Base-by-base conservation (phyloP, 352 stramenopile genomes). In the Pythium plurisporium region DNA sequence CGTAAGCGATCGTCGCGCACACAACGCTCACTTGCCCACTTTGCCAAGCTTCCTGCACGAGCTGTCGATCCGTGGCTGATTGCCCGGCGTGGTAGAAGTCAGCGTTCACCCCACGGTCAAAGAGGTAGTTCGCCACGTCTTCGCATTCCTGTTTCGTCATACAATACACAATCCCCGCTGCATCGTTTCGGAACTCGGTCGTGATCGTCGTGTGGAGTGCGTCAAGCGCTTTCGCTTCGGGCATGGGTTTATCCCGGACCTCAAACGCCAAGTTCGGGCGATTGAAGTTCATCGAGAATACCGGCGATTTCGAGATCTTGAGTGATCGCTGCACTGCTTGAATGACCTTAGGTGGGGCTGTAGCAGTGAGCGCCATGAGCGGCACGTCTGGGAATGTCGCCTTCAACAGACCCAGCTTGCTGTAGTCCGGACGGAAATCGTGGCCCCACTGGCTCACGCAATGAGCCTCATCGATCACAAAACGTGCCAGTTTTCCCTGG, bases 1-100 rank as follows among this genome's bases (percentile, higher is more conserved):
- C 95, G 67, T 98, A 98, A 12, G 93, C 93, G 67, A 98, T 98
- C 7, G 93, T 98, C 6, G 93, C 93, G 25, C 96, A 97, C 45
- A 98, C 94, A 40, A 98, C 91, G 62, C 91, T 82, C 25, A 95
- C 48, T 37, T 89, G 68, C 6, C 82, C 82, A 30, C 70, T 79
- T 52, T 90, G 79, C 79, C 79, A 91, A 1, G 79, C 82, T 34
- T 87, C 74, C 46, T 90, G 82, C 29, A 91, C 82, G 40, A 93
- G 70, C 62, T 94, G 81, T 9, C 82, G 79, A 54, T 94, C 81
- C 9, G 70, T 86, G n/a, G 68, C 79, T 4, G 76, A 79, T 55
- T 92, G 80, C 5, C 82, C 87, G 4, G 90, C 93, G 64, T 99
- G 94, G 76, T 99, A 98, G 19, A 96, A 91, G 48, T 87, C 74